A percentile compares a stretch with the other conserved stretches of the same genome.
Evolutionary conservation across 257 asterid species (phyloP).

Genomic region (Plectranthus barbatus): DNA sequence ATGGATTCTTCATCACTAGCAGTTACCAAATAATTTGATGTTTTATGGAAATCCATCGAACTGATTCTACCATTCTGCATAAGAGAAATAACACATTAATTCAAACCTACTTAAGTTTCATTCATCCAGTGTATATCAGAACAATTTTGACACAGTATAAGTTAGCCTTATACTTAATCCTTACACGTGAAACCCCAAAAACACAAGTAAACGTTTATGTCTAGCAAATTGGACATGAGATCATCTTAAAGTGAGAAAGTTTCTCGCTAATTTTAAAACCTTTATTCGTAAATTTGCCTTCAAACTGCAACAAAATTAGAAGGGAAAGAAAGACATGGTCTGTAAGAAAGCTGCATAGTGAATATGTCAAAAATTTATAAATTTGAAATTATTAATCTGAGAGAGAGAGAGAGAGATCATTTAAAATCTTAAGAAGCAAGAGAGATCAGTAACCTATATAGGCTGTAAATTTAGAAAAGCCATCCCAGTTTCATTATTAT

Average conservation of each 20-base stretch:
- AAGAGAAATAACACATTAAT: constrained; percentile 18
- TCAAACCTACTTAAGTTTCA: neutral
- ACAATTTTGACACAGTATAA: neutral
- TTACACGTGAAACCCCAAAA: neutral
- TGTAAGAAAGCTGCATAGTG: neutral
- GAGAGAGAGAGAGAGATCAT: neutral
- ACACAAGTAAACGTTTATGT: neutral
- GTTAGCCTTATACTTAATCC: neutral
- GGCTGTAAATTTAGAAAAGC: too few relatives aligned
- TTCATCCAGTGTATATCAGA: neutral
- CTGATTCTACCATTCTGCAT: constrained; percentile 91
- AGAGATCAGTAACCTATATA: neutral
- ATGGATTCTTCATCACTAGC: constrained; percentile 97
- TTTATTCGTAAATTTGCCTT: neutral
- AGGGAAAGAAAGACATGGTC: neutral
- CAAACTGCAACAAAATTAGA: neutral
- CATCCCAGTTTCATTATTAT: too few relatives aligned
- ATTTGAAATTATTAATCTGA: too few relatives aligned
- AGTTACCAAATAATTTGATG: constrained; percentile 76
- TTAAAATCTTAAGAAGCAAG: too few relatives aligned
- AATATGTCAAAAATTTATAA: neutral
- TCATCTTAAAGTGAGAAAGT: neutral
- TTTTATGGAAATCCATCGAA: constrained; percentile 94
- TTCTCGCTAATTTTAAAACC: neutral
- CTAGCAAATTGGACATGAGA: neutral